These are phyloP conservation scores for Corylus americana DNA, from an alignment of 306 rosid species.

Conservation along the genomic window DNA sequence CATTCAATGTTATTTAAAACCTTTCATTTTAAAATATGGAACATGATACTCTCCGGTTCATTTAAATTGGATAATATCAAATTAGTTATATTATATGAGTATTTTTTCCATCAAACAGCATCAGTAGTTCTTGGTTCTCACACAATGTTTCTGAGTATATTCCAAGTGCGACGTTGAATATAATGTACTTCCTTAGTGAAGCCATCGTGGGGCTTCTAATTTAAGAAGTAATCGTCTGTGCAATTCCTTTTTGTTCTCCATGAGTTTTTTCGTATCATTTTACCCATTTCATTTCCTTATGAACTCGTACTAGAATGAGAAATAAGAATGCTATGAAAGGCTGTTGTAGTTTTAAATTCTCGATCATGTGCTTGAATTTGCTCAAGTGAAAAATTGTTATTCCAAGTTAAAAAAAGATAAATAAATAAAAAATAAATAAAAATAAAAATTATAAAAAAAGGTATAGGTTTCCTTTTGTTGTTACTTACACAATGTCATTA, in stretches of 20 bases:
- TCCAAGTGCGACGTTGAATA: slow-evolving; percentile 58
- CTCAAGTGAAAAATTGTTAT: not conserved
- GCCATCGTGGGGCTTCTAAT: slow-evolving; percentile 15
- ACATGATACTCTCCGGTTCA: too few relatives aligned
- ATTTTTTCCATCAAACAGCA: slow-evolving; percentile 25
- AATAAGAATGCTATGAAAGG: not conserved
- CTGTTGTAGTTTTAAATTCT: not conserved
- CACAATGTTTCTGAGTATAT: slow-evolving; percentile 45
- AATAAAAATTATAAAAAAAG: too few relatives aligned
- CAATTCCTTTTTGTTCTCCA: too few relatives aligned
- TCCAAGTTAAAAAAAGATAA: too few relatives aligned
- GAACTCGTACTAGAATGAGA: not conserved
- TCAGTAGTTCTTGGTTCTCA: slow-evolving; percentile 61
- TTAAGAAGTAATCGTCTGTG: not conserved
- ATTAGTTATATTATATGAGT: too few relatives aligned
- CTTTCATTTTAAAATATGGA: too few relatives aligned
- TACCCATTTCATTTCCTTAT: not conserved
- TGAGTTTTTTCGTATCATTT: too few relatives aligned
- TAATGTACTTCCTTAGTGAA: slow-evolving; percentile 62
- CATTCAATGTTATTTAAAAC: too few relatives aligned
- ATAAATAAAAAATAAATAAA: too few relatives aligned
- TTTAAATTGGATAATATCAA: too few relatives aligned
- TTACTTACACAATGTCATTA: too few relatives aligned
- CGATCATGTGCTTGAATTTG: not conserved
- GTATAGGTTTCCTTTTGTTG: too few relatives aligned